A percentile compares a stretch with the other conserved stretches of the same genome.
Conservation (phyloP, 805 yeast species). For the Barnettozyma sucrosica region DNA sequence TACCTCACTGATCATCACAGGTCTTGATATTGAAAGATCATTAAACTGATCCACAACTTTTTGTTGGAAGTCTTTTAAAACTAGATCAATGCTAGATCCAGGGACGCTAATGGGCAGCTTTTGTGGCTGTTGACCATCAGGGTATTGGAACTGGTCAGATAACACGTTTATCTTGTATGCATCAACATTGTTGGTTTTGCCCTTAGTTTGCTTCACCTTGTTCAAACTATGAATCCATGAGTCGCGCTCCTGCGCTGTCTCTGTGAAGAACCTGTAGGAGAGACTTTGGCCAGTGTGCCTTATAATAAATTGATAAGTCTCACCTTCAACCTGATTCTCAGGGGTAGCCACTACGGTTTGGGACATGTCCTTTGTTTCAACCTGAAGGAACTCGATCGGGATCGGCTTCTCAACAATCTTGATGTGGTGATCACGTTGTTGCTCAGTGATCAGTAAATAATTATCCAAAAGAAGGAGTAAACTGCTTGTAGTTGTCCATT, state of each 20-base stretch:
- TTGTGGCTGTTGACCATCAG: conserved; percentile 41
- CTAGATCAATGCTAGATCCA: conserved; percentile 46
- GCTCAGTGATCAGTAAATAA: conserved; percentile 59
- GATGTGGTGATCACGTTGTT: conserved; percentile 34
- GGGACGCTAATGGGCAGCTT: conserved; percentile 49
- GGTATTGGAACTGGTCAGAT: conserved; percentile 62
- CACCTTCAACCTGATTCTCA: conserved; percentile 17
- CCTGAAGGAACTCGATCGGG: conserved; percentile 51
- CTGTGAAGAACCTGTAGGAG: conserved; percentile 46
- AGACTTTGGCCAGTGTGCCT: conserved; percentile 53
- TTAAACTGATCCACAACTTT: conserved; percentile 17
- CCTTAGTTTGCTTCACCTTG: conserved; percentile 38
- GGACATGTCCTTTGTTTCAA: conserved; percentile 38
- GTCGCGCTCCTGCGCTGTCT: conserved; percentile 43
- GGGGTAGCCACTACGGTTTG: conserved; percentile 4
- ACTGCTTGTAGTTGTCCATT: conserved; percentile 50
- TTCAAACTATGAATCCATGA: conserved; percentile 52
- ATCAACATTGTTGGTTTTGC: conserved; percentile 37
- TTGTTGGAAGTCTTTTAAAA: conserved; percentile 31
- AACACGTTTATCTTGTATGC: conserved; percentile 51
- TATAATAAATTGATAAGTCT: conserved; percentile 39
- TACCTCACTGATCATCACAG: conserved; percentile 31
- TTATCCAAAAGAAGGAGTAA: conserved; percentile 63
- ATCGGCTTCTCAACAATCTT: conserved; percentile 54
- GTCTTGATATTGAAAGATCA: conserved; percentile 27